Evolutionary conservation across 2,329 filamentous ascomycete species (phyloP), one percentile per base, ranked within the genome.

Genomic region (Ophiostoma montium): DNA sequence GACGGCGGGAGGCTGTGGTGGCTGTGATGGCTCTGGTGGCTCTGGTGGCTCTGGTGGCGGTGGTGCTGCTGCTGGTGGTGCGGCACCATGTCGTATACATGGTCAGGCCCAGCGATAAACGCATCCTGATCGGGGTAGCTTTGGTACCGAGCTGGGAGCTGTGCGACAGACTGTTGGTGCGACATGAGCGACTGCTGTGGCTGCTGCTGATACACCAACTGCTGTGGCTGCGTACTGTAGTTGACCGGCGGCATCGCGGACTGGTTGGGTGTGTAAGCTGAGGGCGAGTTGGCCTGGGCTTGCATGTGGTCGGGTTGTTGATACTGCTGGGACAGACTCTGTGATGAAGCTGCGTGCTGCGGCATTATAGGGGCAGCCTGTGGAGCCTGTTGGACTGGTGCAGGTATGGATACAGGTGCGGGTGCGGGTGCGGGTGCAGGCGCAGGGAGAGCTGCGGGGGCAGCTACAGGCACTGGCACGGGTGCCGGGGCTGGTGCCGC

Each of bases 31-130:
- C 23, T 15, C 3, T 42, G 39, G 23, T 48, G 50, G 36, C 43
- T 50, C 32, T 30, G 39, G 11, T 42, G 39, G 11, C 23, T 15
- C 2, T 42, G 39, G 3, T 23, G 39, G 7, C 21, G 36, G 9
- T 39, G 16, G 16, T 39, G 36, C 16, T 39, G 49, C 10, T 49
- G 46, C 32, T 53, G 46, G 6, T 48, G 47, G 30, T 53, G 44
- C 12, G 42, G 63, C 3, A 66, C 67, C 49, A 59, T 65, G 57
- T 77, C 75, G 54, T 80, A 76, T 11, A 70, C 58, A 45, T 64
- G 62, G 56, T 77, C 53, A 16, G 44, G 16, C 12, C 45, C 47
- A 32, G 31, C 13, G 3, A 18, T 23, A 23, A 47, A 52, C 2
- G 48, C 30, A 36, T 50, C 48, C 39, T 46, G 50, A n/a, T 51